Percentiles rank a stretch among this genome's conserved stretches.
phyloP scores from a whole-genome alignment of 2,329 filamentous ascomycete species.

The Helotiales sp. region DNA sequence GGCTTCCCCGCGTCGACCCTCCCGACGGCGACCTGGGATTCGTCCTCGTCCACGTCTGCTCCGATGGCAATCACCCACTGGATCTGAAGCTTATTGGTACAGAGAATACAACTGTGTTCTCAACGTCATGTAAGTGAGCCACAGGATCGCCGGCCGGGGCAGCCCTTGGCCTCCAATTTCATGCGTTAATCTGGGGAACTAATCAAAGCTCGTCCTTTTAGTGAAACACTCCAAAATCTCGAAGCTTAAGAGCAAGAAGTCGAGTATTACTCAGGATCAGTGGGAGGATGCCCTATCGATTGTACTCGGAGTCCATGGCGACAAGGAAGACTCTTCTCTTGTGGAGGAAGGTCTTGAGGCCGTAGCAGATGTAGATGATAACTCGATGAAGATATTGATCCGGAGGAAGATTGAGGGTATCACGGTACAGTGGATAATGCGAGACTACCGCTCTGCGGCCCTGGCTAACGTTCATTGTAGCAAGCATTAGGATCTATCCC shows the following conservation, averaged over 20 bases:
- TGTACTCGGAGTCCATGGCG: conserved; percentile 47
- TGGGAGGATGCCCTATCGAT: conserved; percentile 64
- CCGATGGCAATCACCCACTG: conserved; percentile 50
- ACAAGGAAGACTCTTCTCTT: conserved; percentile 45
- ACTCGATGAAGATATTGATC: conserved; percentile 60
- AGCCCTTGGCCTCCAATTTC: conserved; percentile 25
- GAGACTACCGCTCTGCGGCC: background rate
- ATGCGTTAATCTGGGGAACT: conserved; percentile 33
- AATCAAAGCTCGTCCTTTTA: conserved; percentile 33
- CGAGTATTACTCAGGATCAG: conserved; percentile 58
- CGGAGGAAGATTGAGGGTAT: conserved; percentile 68
- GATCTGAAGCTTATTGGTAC: conserved; percentile 69
- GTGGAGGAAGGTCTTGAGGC: conserved; percentile 63
- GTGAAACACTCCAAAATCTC: conserved; percentile 58
- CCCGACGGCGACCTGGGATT: conserved; percentile 49
- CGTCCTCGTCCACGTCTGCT: conserved; percentile 60
- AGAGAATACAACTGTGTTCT: conserved; percentile 43
- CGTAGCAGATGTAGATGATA: conserved; percentile 55
- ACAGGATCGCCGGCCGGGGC: conserved; percentile 22
- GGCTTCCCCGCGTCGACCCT: conserved; percentile 58
- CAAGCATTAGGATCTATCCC: conserved; percentile 69
- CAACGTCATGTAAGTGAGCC: conserved; percentile 29
- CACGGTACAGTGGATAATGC: conserved; percentile 50
- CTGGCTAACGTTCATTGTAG: conserved; percentile 39
- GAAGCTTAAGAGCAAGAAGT: conserved; percentile 53